Percentiles rank a stretch among this genome's conserved stretches.
Conservation (phyloP, 1,284 basidiomycete species). For the Rhodotorula sp. region DNA sequence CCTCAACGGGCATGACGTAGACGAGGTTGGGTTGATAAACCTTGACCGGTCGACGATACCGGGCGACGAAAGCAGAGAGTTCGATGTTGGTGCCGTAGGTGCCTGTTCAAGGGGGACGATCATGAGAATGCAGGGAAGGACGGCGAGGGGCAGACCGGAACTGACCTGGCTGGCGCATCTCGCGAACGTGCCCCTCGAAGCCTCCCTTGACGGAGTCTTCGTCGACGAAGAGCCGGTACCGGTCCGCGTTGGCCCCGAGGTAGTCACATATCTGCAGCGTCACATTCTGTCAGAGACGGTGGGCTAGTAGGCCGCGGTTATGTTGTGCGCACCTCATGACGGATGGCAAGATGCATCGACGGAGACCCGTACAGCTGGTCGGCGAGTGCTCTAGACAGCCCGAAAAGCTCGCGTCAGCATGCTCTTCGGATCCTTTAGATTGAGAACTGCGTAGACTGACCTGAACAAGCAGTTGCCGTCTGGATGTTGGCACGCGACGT, state of each 20-base stretch:
- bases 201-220: conserved; percentile 63
- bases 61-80: conserved; percentile 81
- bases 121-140: conserved; percentile 40
- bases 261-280: conserved; percentile 66
- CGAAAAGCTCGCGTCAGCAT: background rate
- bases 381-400: conserved; percentile 46
- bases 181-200: conserved; percentile 65
- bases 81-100: conserved; percentile 91
- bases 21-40: conserved; percentile 77
- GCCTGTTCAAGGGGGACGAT: conserved; percentile 53
- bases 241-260: conserved; percentile 65
- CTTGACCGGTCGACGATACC: conserved; percentile 74
- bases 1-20: conserved; percentile 46
- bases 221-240: conserved; percentile 85
- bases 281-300: background rate
- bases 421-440: background rate
- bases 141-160: background rate
- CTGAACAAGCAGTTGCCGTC: conserved; percentile 88
- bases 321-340: conserved; percentile 54
- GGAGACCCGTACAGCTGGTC: conserved; percentile 72
- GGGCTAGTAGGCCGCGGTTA: too few species aligned
- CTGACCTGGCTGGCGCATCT: conserved; percentile 71
- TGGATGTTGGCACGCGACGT: conserved; percentile 52
- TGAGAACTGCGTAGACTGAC: background rate
- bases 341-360: conserved; percentile 65